Percentiles rank a stretch among this genome's conserved stretches.
phyloP scores from a whole-genome alignment of 1,139 yeast species.

The Geotrichum reessii region DNA sequence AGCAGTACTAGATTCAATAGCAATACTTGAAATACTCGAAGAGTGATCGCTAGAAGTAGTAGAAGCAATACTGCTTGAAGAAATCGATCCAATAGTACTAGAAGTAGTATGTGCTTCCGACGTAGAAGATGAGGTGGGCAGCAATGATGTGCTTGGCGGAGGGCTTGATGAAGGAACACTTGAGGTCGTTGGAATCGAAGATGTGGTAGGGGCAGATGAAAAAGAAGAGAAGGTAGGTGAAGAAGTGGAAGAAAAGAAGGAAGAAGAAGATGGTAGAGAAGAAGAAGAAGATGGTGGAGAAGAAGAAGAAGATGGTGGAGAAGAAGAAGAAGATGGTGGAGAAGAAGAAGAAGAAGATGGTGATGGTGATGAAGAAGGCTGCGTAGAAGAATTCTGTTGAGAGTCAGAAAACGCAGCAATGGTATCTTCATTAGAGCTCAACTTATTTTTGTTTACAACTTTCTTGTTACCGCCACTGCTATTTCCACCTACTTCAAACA shows the following conservation, averaged over 20 bases:
- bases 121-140: neutral
- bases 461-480: neutral
- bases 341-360: neutral
- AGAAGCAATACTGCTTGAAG: neutral
- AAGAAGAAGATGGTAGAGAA: neutral
- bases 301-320: too few species aligned
- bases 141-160: neutral
- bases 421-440: neutral
- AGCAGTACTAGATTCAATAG: neutral
- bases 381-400: neutral
- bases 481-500: constrained; percentile 42
- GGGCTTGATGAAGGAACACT: neutral
- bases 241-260: neutral
- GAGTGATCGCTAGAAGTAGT: neutral
- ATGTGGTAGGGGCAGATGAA: neutral
- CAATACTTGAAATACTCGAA: neutral
- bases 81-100: neutral
- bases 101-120: neutral
- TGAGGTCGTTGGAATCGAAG: neutral
- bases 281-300: neutral
- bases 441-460: neutral
- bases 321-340: constrained; percentile 7
- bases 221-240: too few species aligned
- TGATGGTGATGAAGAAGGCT: neutral
- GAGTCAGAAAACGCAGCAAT: neutral